Percentiles rank a stretch among this genome's conserved stretches.
phyloP scores from a whole-genome alignment of 2,329 filamentous ascomycete species.

The Microsporum ferrugineum region DNA sequence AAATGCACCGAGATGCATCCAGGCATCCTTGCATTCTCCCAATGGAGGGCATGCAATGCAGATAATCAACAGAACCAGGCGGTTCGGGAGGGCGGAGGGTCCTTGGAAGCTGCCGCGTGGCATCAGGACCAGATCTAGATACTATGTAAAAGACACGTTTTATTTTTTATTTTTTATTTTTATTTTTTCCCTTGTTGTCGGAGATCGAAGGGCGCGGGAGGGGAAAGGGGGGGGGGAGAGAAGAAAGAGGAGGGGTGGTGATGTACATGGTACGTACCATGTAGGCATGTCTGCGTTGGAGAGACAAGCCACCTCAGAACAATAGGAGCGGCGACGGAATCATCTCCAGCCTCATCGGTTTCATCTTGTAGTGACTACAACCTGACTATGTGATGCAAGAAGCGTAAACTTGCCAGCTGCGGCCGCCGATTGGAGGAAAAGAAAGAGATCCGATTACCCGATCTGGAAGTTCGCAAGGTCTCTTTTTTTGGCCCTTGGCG shows the following conservation, averaged over 20 bases:
- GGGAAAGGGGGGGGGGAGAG: too few species aligned
- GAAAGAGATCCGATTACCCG: neutral
- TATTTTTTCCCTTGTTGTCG: neutral
- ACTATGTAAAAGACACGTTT: neutral
- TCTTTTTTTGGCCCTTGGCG: neutral
- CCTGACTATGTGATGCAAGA: neutral
- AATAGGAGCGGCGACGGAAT: neutral
- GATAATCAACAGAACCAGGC: neutral
- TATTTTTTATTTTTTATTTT: neutral
- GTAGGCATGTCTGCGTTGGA: neutral
- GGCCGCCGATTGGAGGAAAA: neutral
- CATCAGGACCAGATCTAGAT: neutral
- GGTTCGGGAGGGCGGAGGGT: neutral
- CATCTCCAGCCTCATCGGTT: neutral
- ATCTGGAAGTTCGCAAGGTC: conserved; percentile 5
- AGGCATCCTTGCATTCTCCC: neutral
- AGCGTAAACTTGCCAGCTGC: too few species aligned
- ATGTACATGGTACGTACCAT: neutral
- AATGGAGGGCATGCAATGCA: neutral
- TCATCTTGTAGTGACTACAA: neutral
- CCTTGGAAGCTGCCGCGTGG: neutral
- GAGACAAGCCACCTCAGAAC: neutral
- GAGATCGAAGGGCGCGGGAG: neutral
- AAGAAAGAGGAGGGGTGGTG: neutral
- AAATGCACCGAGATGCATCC: neutral